Conservation (phyloP, 371 early-diverging fungal species). For the Rhizomucor miehei region DNA sequence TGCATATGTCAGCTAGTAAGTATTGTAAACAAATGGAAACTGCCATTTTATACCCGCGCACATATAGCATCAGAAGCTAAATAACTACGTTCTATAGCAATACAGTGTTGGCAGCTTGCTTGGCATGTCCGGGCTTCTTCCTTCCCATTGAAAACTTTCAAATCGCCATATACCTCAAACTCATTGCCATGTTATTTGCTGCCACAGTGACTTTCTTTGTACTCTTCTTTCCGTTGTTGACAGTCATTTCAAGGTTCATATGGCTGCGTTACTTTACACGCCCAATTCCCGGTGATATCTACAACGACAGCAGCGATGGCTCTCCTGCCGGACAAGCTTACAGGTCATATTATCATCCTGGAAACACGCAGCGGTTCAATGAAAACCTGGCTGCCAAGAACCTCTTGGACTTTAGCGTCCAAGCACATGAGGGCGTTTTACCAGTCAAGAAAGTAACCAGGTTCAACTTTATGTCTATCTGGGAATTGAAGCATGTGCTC, state of each 20-base stretch:
- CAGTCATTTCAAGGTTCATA: slow-evolving; percentile 21
- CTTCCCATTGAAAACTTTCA: slow-evolving; percentile 20
- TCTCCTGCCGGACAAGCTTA: slow-evolving; percentile 7
- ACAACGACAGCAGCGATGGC: slow-evolving; percentile 9
- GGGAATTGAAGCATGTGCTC: slow-evolving; percentile 40
- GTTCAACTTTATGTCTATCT: slow-evolving; percentile 38
- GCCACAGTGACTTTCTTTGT: slow-evolving; percentile 32
- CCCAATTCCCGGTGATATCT: slow-evolving; percentile 1
- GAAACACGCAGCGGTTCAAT: not conserved
- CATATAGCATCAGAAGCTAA: too few relatives aligned
- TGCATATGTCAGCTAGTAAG: slow-evolving; percentile 49
- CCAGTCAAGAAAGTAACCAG: slow-evolving; percentile 36
- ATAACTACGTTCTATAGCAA: slow-evolving; percentile 19
- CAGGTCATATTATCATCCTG: too few relatives aligned
- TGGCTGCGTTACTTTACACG: slow-evolving; percentile 6
- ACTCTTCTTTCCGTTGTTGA: slow-evolving; percentile 30
- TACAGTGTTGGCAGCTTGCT: slow-evolving; percentile 22
- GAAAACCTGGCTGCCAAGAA: slow-evolving; percentile 23
- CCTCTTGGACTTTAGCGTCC: slow-evolving; percentile 27
- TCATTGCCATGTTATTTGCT: slow-evolving; percentile 29
- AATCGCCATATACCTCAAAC: slow-evolving; percentile 24
- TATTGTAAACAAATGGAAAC: too few relatives aligned
- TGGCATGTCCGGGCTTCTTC: slow-evolving; percentile 32
- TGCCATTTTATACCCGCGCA: too few relatives aligned
- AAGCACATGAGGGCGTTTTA: slow-evolving; percentile 38